These are phyloP conservation scores for Lentinula edodes DNA, from an alignment of 768 basidiomycete genomes.

Conservation along the genomic window DNA sequence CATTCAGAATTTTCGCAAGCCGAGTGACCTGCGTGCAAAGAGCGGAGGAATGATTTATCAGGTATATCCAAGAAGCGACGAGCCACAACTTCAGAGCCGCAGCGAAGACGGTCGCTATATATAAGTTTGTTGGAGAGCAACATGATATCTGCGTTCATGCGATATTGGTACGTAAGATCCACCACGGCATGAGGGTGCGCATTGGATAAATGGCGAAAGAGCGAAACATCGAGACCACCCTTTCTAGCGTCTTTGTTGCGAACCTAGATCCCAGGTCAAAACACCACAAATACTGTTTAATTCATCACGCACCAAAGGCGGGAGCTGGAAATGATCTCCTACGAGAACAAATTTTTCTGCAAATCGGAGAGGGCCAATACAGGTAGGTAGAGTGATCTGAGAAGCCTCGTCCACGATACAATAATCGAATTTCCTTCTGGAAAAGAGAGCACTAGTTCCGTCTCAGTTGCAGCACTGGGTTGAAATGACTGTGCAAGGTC, in stretches of 20 bases:
- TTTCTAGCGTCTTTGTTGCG: conserved; percentile 72
- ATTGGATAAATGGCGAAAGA: conserved; percentile 86
- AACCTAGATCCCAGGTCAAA: conserved; percentile 43
- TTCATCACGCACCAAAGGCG: conserved; percentile 65
- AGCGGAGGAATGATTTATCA: conserved; percentile 33
- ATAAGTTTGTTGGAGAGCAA: conserved; percentile 80
- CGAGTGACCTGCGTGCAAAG: conserved; percentile 32
- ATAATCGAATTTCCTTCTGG: conserved; percentile 83
- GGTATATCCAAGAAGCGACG: conserved; percentile 51
- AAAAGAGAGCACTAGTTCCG: conserved; percentile 65
- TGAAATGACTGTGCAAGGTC: conserved; percentile 14
- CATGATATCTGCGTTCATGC: conserved; percentile 99
- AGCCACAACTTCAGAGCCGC: conserved; percentile 74
- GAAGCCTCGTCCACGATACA: conserved; percentile 99
- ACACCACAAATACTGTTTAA: neutral
- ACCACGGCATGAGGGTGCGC: conserved; percentile 83
- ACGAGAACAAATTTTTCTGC: conserved; percentile 91
- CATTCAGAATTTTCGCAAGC: conserved; percentile 38
- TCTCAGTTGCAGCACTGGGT: conserved; percentile 14
- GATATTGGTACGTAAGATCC: conserved; percentile 84
- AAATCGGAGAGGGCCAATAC: conserved; percentile 86
- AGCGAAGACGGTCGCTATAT: conserved; percentile 70
- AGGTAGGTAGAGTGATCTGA: conserved; percentile 94
- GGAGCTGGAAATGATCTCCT: conserved; percentile 96
- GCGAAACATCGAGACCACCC: conserved; percentile 83